Evolutionary conservation across 1,284 basidiomycete genomes (phyloP).

Genomic region (Rhodotorula sp.): DNA sequence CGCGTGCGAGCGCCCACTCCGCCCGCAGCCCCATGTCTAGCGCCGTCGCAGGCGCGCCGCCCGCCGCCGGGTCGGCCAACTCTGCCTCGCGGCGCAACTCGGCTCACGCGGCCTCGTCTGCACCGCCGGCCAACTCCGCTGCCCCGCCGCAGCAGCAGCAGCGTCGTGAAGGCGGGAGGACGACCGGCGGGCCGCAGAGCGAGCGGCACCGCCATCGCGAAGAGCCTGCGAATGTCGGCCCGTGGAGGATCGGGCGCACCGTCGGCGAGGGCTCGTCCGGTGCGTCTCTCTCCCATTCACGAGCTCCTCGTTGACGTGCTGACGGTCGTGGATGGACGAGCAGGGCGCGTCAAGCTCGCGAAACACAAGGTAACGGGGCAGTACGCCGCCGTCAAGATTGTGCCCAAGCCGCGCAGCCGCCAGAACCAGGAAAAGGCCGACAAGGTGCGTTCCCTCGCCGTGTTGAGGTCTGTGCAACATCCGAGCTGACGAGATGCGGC

Average conservation of each 20-base stretch:
- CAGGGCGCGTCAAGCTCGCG: slow-evolving; percentile 89
- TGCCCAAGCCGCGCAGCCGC: slow-evolving; percentile 77
- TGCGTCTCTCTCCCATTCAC: slow-evolving; percentile 51
- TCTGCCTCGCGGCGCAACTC: too few species aligned
- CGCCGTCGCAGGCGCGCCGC: too few species aligned
- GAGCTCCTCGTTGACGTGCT: not conserved
- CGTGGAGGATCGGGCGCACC: slow-evolving; percentile 90
- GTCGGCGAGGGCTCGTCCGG: slow-evolving; percentile 90
- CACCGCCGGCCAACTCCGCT: too few species aligned
- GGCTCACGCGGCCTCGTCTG: too few species aligned
- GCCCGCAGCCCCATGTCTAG: too few species aligned
- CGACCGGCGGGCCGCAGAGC: not conserved
- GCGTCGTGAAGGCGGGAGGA: not conserved
- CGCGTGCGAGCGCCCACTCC: too few species aligned
- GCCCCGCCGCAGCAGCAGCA: slow-evolving; percentile 1
- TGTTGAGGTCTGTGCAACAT: too few species aligned
- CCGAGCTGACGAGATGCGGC: not conserved
- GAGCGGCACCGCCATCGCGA: not conserved
- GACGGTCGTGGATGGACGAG: not conserved
- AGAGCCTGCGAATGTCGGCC: slow-evolving; percentile 65
- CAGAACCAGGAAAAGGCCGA: slow-evolving; percentile 58
- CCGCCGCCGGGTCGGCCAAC: too few species aligned
- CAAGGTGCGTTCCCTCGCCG: slow-evolving; percentile 43
- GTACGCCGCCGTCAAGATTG: slow-evolving; percentile 94
- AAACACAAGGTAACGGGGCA: slow-evolving; percentile 83